Conservation (phyloP, 2,329 filamentous ascomycete genomes). For the Aschersonia sp. region DNA sequence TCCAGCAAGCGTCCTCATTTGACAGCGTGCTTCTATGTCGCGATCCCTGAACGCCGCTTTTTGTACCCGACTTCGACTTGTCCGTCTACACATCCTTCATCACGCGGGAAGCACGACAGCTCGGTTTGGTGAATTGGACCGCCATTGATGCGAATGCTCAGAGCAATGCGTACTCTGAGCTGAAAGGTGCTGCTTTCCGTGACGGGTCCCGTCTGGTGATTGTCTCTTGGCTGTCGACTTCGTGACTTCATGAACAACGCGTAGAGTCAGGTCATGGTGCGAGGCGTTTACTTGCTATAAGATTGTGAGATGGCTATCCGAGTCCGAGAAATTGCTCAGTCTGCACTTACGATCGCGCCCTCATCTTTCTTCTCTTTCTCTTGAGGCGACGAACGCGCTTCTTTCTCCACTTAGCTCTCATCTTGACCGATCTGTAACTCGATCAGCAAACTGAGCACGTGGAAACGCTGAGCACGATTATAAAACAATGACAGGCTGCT, state of each 20-base stretch:
- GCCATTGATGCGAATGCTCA: background rate
- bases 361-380: constrained; percentile 99
- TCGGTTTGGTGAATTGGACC: constrained; percentile 3
- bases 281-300: constrained; percentile 53
- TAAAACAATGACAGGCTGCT: no score
- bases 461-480: no score
- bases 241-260: constrained; percentile 26
- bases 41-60: constrained; percentile 14
- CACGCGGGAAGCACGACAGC: constrained; percentile 11
- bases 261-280: constrained; percentile 33
- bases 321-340: no score
- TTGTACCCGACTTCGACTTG: constrained; percentile 18
- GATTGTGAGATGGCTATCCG: constrained; percentile 15
- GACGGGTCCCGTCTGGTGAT: no score
- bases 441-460: background rate
- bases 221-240: constrained; percentile 6
- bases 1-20: constrained; percentile 11
- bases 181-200: no score
- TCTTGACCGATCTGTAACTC: constrained; percentile 33
- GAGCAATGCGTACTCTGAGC: no score
- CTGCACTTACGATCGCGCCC: constrained; percentile 76
- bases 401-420: constrained; percentile 99
- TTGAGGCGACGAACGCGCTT: constrained; percentile 98
- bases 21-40: constrained; percentile 13
- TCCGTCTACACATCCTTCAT: constrained; percentile 16